A percentile compares a stretch with the other conserved stretches of the same genome.
These are phyloP conservation scores for Neurospora sp. DNA, from an alignment of 495 filamentous ascomycete species.

Conservation along the genomic window DNA sequence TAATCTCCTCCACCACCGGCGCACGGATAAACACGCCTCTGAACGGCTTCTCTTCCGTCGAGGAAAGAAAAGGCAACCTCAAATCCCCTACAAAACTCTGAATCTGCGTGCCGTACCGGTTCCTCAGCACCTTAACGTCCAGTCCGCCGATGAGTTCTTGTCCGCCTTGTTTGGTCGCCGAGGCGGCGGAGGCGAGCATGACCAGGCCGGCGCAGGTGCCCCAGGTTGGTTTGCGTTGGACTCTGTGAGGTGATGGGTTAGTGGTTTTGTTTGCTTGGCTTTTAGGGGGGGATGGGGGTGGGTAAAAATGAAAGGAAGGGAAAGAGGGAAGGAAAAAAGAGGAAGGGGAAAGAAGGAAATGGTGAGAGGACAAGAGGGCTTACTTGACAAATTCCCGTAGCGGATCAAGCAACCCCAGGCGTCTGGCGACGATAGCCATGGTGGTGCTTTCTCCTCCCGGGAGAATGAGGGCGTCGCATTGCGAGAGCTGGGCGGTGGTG, in stretches of 20 bases:
- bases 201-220: conserved; percentile 95
- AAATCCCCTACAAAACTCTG: conserved; percentile 84
- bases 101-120: conserved; percentile 88
- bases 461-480: conserved; percentile 76
- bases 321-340: too few species aligned
- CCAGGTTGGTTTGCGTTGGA: conserved; percentile 79
- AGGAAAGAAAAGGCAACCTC: conserved; percentile 74
- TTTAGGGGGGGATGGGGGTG: too few species aligned
- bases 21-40: conserved; percentile 87
- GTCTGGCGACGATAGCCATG: conserved; percentile 77
- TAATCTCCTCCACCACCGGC: conserved; percentile 79
- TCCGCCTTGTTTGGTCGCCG: conserved; percentile 78
- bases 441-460: conserved; percentile 94
- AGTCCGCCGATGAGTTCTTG: conserved; percentile 91
- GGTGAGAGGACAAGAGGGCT: conserved; percentile 10
- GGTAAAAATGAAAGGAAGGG: too few species aligned
- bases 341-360: background rate
- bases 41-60: conserved; percentile 40
- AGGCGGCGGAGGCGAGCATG: conserved; percentile 78
- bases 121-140: conserved; percentile 85
- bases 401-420: conserved; percentile 72
- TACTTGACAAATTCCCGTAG: conserved; percentile 91
- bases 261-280: background rate
- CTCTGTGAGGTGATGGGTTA: conserved; percentile 17
- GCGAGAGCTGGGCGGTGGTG: conserved; percentile 55